A percentile compares a stretch with the other conserved stretches of the same genome.
Conservation (phyloP, 352 stramenopile species). For the Chrysophaeum taylorii region DNA sequence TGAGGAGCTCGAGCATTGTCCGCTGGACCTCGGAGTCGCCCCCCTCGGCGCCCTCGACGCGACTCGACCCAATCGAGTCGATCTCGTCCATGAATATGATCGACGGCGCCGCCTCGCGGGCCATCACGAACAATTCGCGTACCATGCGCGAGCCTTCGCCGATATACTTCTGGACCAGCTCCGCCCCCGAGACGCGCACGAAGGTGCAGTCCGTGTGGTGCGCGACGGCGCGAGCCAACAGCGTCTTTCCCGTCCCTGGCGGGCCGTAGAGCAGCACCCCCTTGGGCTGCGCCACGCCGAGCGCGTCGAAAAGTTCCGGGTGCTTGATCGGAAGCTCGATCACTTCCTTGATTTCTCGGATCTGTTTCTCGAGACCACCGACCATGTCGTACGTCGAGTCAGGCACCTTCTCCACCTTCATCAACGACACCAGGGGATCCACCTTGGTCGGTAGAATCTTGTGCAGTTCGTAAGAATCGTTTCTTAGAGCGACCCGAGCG, state of each 20-base stretch:
- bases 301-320: slow-evolving; percentile 95
- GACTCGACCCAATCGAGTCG: slow-evolving; percentile 91
- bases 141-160: slow-evolving; percentile 90
- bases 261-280: slow-evolving; percentile 85
- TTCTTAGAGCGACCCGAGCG: slow-evolving; percentile 93
- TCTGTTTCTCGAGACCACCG: slow-evolving; percentile 96
- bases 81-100: slow-evolving; percentile 99
- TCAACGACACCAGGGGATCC: slow-evolving; percentile 63
- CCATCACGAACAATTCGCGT: slow-evolving; percentile 98
- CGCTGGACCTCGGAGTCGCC: slow-evolving; percentile 97
- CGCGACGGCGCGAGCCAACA: slow-evolving; percentile 91
- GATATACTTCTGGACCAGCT: slow-evolving; percentile 97
- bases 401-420: slow-evolving; percentile 96
- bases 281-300: slow-evolving; percentile 97
- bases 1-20: slow-evolving; percentile 98
- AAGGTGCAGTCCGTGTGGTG: slow-evolving; percentile 99
- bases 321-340: slow-evolving; percentile 99
- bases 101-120: slow-evolving; percentile 77
- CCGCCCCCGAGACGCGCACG: slow-evolving; percentile 94
- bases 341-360: slow-evolving; percentile 99
- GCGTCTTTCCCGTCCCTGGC: slow-evolving; percentile 94
- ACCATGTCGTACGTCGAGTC: slow-evolving; percentile 99
- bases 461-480: slow-evolving; percentile 98
- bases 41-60: slow-evolving; percentile 66
- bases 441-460: slow-evolving; percentile 98